Conservation (phyloP, 2,329 filamentous ascomycete species). For the Chaetothyriales sp. region DNA sequence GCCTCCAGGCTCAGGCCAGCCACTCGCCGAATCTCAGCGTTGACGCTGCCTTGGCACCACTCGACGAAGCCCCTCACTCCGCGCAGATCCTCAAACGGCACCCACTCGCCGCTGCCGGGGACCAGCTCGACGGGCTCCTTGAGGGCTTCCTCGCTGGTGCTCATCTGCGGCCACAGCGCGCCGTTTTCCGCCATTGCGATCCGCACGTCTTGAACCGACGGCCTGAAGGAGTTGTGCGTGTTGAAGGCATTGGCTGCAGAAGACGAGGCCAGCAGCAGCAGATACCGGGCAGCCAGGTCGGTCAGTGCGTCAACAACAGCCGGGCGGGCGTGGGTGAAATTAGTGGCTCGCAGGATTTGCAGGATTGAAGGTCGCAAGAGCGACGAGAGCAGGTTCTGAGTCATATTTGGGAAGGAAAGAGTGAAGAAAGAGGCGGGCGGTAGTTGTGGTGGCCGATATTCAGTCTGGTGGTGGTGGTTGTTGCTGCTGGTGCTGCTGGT, state of each 20-base stretch:
- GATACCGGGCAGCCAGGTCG: constrained; percentile 69
- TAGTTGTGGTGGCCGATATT: neutral
- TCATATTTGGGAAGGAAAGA: neutral
- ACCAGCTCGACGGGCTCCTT: constrained; percentile 32
- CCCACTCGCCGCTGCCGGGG: constrained; percentile 10
- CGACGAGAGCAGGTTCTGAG: constrained; percentile 44
- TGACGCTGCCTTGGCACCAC: constrained; percentile 61
- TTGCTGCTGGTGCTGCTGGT: too few relatives aligned
- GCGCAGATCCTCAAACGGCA: constrained; percentile 49
- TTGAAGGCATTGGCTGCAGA: constrained; percentile 57
- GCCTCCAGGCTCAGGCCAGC: constrained; percentile 46
- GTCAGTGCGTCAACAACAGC: constrained; percentile 77
- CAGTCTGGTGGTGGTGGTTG: neutral
- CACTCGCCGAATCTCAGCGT: constrained; percentile 67
- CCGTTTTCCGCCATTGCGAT: constrained; percentile 73
- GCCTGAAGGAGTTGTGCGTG: constrained; percentile 50
- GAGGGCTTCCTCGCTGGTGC: constrained; percentile 54
- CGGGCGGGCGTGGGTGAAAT: constrained; percentile 69
- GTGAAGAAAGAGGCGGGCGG: neutral
- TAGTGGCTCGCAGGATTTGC: constrained; percentile 79
- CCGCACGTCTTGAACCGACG: constrained; percentile 62
- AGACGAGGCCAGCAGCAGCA: constrained; percentile 56
- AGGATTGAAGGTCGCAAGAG: constrained; percentile 75
- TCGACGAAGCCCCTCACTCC: constrained; percentile 63
- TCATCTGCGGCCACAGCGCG: constrained; percentile 53